Percentiles rank a stretch among this genome's conserved stretches.
Conservation (phyloP, 2,329 filamentous ascomycete species). For the Zelopaecilomyces penicillatus region DNA sequence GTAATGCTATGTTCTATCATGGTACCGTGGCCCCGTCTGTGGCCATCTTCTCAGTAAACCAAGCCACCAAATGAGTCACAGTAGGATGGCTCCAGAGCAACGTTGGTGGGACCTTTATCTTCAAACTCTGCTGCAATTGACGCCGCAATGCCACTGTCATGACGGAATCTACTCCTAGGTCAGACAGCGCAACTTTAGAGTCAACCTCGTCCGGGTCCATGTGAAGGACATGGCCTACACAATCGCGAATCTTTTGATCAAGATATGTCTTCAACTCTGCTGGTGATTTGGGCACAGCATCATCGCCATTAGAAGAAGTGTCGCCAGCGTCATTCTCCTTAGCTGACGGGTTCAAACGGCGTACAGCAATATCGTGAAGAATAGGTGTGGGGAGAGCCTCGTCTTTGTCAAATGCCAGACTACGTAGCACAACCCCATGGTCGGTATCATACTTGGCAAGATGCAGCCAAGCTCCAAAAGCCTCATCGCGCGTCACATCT, state of each 20-base stretch:
- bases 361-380: slow-evolving; percentile 3
- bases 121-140: slow-evolving; percentile 2
- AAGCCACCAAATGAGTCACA: slow-evolving; percentile 1
- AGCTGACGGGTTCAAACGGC: neutral
- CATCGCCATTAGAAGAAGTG: neutral
- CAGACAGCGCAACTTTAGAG: neutral
- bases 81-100: slow-evolving; percentile 6
- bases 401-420: slow-evolving; percentile 5
- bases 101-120: slow-evolving; percentile 6
- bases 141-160: slow-evolving; percentile 5
- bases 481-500: slow-evolving; percentile 7
- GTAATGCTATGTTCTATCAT: no score
- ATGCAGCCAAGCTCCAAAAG: slow-evolving; percentile 8
- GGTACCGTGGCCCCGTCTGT: no score
- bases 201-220: slow-evolving; percentile 2
- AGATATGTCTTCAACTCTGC: slow-evolving; percentile 1
- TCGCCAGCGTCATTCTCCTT: neutral
- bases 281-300: neutral
- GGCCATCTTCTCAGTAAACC: slow-evolving; percentile 1
- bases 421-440: slow-evolving; percentile 6
- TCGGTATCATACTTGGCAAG: slow-evolving; percentile 5
- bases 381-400: slow-evolving; percentile 1
- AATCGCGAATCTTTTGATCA: neutral
- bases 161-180: slow-evolving; percentile 5
- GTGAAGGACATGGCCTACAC: neutral